Evolutionary conservation across 2,329 filamentous ascomycete genomes (phyloP), one percentile per base, ranked within the genome.

Genomic region (Cercospora nicotianae): DNA sequence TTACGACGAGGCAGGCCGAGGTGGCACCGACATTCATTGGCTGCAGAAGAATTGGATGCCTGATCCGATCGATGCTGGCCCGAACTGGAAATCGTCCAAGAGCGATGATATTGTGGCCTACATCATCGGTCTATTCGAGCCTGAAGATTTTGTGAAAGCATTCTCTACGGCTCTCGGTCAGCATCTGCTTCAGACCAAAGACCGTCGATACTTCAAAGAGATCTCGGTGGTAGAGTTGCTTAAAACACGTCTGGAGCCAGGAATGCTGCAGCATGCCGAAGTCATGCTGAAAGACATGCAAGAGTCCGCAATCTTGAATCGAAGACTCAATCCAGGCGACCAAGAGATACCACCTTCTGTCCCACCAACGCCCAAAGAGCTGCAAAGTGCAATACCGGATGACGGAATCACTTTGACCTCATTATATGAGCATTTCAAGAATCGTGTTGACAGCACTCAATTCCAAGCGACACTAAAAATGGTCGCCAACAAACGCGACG

Each of bases 281-380:
- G 95, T 99, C 75, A 99, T 99, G 95, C 87, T 99, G 66, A 92
- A 91, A 71, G 95, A 99, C 77, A 91, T 98, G 39, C 87, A 91
- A 72, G 94, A 97, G 67, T 91, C 97, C 76, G 81, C 84, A 7
- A 82, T 86, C 12, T 88, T 97, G 58, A 83, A 88, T 51, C 73
- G 69, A 36, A 72, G 74, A 3, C 68, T 79, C 75, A 79, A 70
- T 69, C 73, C 65, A 72, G 63, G 69, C 61, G 66, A 71, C 74
- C 31, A 68, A 72, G 10, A 70, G 55, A 20, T 60, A 18, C 48
- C 62, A 30, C 65, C 73, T 61, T 48, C 64, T 31, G 53, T 62
- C 5, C 65, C 63, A 42, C 76, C 76, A 10, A 76, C 74, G 3
- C 73, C 74, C 4, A 69, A 73, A 36, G 77, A 79, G 20, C 71